phyloP scores from a whole-genome alignment of 2,329 filamentous ascomycete genomes.

The Stachybotrys echinatus region DNA sequence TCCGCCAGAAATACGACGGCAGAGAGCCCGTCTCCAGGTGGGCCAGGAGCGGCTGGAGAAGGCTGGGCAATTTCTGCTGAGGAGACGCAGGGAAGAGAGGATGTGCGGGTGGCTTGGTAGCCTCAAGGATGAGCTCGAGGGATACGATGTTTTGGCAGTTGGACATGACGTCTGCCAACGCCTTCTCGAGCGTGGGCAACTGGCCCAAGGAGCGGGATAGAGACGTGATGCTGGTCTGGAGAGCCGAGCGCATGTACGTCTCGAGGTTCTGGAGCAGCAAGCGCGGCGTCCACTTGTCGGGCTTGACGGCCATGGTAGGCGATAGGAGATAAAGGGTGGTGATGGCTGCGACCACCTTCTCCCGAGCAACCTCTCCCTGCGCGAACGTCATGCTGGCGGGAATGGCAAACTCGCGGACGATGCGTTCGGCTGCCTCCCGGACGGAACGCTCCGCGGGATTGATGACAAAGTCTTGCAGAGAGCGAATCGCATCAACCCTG shows the following conservation, averaged over 20 bases:
- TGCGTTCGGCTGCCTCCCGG: slow-evolving; percentile 68
- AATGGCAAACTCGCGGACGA: slow-evolving; percentile 79
- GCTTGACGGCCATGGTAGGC: slow-evolving; percentile 49
- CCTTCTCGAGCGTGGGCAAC: slow-evolving; percentile 75
- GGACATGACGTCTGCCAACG: slow-evolving; percentile 73
- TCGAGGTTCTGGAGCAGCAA: slow-evolving; percentile 74
- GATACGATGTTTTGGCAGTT: slow-evolving; percentile 91
- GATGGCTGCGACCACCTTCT: slow-evolving; percentile 68
- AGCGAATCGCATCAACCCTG: slow-evolving; percentile 65
- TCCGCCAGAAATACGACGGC: slow-evolving; percentile 89
- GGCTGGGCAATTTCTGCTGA: slow-evolving; percentile 34
- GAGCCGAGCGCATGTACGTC: slow-evolving; percentile 72
- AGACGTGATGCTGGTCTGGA: slow-evolving; percentile 72
- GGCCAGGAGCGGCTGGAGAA: slow-evolving; percentile 68
- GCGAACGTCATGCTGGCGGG: slow-evolving; percentile 50
- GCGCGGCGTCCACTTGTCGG: slow-evolving; percentile 57
- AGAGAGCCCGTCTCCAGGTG: slow-evolving; percentile 84
- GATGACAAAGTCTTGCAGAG: slow-evolving; percentile 64
- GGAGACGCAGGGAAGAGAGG: slow-evolving; percentile 47
- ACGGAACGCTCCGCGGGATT: slow-evolving; percentile 68
- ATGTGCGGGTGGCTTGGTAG: slow-evolving; percentile 62
- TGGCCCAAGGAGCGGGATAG: slow-evolving; percentile 73
- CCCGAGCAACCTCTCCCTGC: slow-evolving; percentile 68
- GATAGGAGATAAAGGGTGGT: slow-evolving; percentile 78
- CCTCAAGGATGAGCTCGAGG: slow-evolving; percentile 70